Base-by-base conservation (phyloP, 225 moss, liverwort and hornwort species). In the Physcomitrellopsis africana region DNA sequence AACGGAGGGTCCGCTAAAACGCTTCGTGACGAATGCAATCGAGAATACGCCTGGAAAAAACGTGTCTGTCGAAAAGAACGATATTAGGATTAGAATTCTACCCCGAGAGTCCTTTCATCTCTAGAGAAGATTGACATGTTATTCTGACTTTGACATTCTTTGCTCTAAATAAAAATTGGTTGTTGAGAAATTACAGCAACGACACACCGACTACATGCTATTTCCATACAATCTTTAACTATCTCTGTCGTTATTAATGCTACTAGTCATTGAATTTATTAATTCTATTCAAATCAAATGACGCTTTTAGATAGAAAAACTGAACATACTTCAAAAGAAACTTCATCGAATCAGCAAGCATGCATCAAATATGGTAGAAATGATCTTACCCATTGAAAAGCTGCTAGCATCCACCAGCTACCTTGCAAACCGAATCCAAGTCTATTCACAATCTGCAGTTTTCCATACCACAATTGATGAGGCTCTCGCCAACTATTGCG, bases 341-440 rank as follows among this genome's bases (percentile, higher is more conserved):
- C 27, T 10, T 10, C 8, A 22, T 43, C 18, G n/a, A 65, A 65
- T 73, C 41, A 8, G 60, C 27, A 51, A 23, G 68, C 42, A 72
- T 51, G n/a, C 11, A 68, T 18, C 12, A 26, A 53, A 63, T 41
- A 51, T 10, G n/a, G 20, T 32, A 60, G 47, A 43, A 20, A 15
- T 49, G 69, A 67, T 56, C 71, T 75, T 89, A 93, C 93, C 87
- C 85, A 80, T 79, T 96, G 96, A 66, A 96, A 96, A 56, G 89
- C 89, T 73, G 89, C 92, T 65, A 96, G 87, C 29, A 94, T 91
- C 96, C 96, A 96, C 94, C 96, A 96, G 74, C 91, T 94, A 45
- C 94, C 96, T 27, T 44, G 66, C 49, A 96, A 81, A 73, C 96
- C 94, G 3, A 86, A 69, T 55, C 86, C 83, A 86, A 86, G 78